Percentiles rank a stretch among this genome's conserved stretches.
These are phyloP conservation scores for Simmondsia chinensis DNA, from an alignment of 148 eudicot species.

Conservation along the genomic window DNA sequence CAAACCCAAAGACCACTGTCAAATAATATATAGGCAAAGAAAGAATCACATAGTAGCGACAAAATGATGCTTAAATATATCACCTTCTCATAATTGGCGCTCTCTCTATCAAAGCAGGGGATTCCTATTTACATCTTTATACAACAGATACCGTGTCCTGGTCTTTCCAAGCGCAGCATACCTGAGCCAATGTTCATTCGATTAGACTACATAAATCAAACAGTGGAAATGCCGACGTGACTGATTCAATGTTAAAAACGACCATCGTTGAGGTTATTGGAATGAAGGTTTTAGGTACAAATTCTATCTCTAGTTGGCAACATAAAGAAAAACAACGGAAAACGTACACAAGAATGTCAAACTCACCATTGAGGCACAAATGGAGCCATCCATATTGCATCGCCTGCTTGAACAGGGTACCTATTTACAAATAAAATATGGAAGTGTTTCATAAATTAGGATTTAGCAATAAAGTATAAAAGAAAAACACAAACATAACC, in stretches of 20 bases:
- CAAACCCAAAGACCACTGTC: too few species aligned
- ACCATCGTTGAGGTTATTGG: too few species aligned
- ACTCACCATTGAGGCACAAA: constrained; percentile 98
- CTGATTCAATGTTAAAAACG: too few species aligned
- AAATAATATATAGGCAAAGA: too few species aligned
- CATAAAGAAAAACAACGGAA: too few species aligned
- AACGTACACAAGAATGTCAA: not conserved
- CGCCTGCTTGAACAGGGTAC: constrained; percentile 97
- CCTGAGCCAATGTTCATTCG: constrained; percentile 36
- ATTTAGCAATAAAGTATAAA: not conserved
- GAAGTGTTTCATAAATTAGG: not conserved
- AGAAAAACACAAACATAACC: too few species aligned
- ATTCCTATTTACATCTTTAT: constrained; percentile 94
- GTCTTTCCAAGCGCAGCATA: constrained; percentile 96
- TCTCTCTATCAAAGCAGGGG: constrained; percentile 46
- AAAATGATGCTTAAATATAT: too few species aligned
- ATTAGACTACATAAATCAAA: not conserved
- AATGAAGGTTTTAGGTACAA: too few species aligned
- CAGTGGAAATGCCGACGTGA: not conserved
- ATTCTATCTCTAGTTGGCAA: too few species aligned
- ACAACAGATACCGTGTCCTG: constrained; percentile 75
- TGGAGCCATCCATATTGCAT: constrained; percentile 98
- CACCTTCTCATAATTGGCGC: too few species aligned
- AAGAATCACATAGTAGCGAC: too few species aligned
- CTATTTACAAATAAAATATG: constrained; percentile 22